These are phyloP conservation scores for Leucogyrophana mollusca DNA, from an alignment of 768 basidiomycete species.

Conservation along the genomic window DNA sequence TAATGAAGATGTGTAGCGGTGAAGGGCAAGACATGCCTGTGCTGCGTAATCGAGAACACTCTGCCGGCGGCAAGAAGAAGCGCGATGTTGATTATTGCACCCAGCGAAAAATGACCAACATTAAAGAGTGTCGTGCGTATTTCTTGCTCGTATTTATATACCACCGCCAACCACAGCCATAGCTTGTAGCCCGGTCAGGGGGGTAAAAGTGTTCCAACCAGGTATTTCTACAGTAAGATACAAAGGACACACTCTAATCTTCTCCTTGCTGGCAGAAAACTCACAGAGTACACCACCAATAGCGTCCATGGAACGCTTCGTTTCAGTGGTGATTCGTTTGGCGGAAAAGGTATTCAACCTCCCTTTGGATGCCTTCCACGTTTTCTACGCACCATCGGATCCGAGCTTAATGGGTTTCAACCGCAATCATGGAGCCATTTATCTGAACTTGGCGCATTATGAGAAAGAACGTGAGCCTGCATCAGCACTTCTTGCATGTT, in stretches of 20 bases:
- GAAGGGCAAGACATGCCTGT: background rate
- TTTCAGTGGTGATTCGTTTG: conserved; percentile 4
- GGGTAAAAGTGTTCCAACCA: conserved; percentile 3
- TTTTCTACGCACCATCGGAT: conserved; percentile 10
- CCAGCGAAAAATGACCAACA: conserved; percentile 3
- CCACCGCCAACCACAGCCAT: too few species aligned
- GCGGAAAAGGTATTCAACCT: conserved; percentile 6
- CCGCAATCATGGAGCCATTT: conserved; percentile 10
- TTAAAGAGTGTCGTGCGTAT: conserved; percentile 9
- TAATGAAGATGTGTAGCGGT: conserved; percentile 2
- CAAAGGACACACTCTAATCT: background rate
- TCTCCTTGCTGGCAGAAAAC: conserved; percentile 3
- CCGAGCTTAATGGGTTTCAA: conserved; percentile 16
- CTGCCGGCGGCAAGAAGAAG: conserved; percentile 10
- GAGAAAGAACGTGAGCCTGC: conserved; percentile 6
- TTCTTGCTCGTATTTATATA: too few species aligned
- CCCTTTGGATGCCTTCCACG: conserved; percentile 4
- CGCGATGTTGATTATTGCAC: conserved; percentile 12
- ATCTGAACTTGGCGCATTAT: conserved; percentile 13
- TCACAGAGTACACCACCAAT: background rate
- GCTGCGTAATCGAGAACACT: conserved; percentile 2
- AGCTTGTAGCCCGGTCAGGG: background rate
- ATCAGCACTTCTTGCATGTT: too few species aligned
- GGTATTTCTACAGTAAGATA: conserved; percentile 1
- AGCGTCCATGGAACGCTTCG: conserved; percentile 6